Evolutionary conservation across 2,329 filamentous ascomycete species (phyloP).

Genomic region (Karstenula rhodostoma): DNA sequence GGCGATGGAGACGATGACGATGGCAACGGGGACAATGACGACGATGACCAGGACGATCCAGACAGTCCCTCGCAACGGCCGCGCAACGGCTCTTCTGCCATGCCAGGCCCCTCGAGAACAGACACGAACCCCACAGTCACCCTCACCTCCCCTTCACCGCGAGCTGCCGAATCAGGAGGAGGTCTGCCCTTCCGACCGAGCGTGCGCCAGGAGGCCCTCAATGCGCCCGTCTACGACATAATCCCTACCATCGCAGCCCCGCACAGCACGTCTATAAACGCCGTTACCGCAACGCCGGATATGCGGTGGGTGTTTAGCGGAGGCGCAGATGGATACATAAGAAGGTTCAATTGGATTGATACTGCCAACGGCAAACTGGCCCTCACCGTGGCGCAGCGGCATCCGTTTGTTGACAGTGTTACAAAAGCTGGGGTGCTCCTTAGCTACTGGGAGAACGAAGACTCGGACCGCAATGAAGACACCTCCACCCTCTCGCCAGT

Average conservation of each 20-base stretch:
- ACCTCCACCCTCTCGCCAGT: constrained; percentile 78
- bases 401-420: constrained; percentile 97
- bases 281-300: constrained; percentile 89
- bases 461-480: constrained; percentile 59
- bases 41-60: constrained; percentile 55
- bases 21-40: constrained; percentile 52
- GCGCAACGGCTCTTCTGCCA: constrained; percentile 35
- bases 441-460: constrained; percentile 99
- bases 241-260: constrained; percentile 93
- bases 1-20: constrained; percentile 53
- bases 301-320: constrained; percentile 95
- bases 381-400: constrained; percentile 91
- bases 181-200: constrained; percentile 63
- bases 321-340: constrained; percentile 92
- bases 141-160: constrained; percentile 58
- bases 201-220: constrained; percentile 80
- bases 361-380: constrained; percentile 95
- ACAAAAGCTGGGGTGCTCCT: constrained; percentile 93
- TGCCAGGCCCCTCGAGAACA: constrained; percentile 28
- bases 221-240: constrained; percentile 87
- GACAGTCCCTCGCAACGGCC: constrained; percentile 55
- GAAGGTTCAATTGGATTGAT: constrained; percentile 94
- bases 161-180: constrained; percentile 38
- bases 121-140: constrained; percentile 57
- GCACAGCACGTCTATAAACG: constrained; percentile 94